These are phyloP conservation scores for Eudorina sp. DNA, from an alignment of 139 green algal genomes.

Conservation along the genomic window DNA sequence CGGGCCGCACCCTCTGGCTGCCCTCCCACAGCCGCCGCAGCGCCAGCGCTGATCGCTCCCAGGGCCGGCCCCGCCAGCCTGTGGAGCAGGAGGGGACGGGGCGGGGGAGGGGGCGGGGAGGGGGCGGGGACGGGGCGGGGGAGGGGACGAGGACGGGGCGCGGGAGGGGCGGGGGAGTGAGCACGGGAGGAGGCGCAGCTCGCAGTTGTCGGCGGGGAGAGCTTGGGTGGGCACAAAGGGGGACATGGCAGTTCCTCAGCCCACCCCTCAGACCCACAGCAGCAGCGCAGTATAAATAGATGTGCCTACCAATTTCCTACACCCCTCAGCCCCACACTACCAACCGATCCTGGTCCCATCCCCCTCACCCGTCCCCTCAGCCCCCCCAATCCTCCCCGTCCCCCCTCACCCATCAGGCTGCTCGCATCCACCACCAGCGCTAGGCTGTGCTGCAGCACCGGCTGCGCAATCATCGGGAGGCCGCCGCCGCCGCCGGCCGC, in stretches of 20 bases:
- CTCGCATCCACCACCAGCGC: conserved; percentile 17
- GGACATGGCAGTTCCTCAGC: no score
- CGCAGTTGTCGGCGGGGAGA: no score
- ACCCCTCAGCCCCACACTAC: no score
- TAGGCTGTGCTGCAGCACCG: background rate
- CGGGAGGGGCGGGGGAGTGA: background rate
- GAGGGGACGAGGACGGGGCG: background rate
- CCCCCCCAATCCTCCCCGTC: background rate
- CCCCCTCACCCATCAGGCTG: conserved; percentile 12
- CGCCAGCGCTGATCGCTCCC: background rate
- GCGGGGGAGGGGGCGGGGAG: background rate
- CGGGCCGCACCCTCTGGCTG: conserved; percentile 31
- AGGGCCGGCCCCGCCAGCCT: conserved; percentile 6
- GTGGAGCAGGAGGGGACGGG: background rate
- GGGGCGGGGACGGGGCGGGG: no score
- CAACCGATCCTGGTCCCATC: no score
- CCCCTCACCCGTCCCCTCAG: background rate
- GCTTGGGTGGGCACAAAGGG: no score
- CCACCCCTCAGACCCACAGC: no score
- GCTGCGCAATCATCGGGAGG: background rate
- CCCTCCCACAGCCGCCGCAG: conserved; percentile 27
- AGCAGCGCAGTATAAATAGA: no score
- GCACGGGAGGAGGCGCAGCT: no score
- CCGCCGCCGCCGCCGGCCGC: background rate
- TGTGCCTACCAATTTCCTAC: no score